Base-by-base conservation (phyloP, 2,329 filamentous ascomycete genomes). In the Fusarium abutilonis region DNA sequence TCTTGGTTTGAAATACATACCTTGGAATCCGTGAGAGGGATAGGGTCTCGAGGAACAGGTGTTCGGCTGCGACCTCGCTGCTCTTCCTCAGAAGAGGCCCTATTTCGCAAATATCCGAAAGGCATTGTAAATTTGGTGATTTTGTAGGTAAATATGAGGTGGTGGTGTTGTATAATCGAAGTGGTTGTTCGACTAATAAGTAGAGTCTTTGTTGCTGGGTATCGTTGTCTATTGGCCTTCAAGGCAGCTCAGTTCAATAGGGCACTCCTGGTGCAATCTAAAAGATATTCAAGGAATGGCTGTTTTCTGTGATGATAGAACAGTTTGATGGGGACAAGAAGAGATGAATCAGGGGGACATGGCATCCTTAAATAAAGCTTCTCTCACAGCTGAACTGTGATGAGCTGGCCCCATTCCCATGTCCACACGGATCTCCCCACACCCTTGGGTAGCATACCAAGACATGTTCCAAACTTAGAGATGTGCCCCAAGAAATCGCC, bases 261-360 rank as follows among this genome's bases (percentile, higher is more conserved):
- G 59, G 59, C 63, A 66, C 63, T 66, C 63, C 63, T 64, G 63
- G 63, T 66, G 63, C 63, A 48, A 52, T 65, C 53, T 55, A 53
- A 56, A 50, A 52, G 63, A 63, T 64, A 31, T 3, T 64, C 63
- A 66, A 66, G 63, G 58, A 66, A 63, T 63, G 63, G 40, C 45
- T 66, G 50, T 63, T 31, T 56, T 45, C 39, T 23, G 35, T 31
- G 40, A 42, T 34, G 39, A 61, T 45, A 15, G 42, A 63, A 56
- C 43, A 48, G 41, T 48, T 55, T 39, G 32, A 45, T 45, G 23
- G 50, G 36, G 31, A 56, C 17, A 52, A 21, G 26, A 51, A 51
- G 15, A 40, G 8, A 48, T 15, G 9, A 41, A 44, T 34, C 50
- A 52, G 38, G 38, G 59, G 52, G 58, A 48, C 15, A 45, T 26